Evolutionary conservation across 345 rosid species (phyloP).

Genomic region (Melaleuca alternifolia): DNA sequence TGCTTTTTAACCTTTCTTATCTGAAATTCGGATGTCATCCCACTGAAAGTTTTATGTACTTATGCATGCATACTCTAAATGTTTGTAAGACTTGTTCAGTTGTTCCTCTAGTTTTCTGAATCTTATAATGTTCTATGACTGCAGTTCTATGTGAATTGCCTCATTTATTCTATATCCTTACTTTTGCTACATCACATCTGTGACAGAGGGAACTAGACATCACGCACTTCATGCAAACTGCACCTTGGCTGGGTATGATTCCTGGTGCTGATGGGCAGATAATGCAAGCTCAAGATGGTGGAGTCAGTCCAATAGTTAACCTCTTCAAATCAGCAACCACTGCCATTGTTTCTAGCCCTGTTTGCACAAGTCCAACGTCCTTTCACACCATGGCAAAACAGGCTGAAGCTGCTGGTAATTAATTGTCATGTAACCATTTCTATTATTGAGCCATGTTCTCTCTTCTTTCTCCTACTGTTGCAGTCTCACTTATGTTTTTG

Average conservation of each 20-base stretch:
- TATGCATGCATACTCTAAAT: not conserved
- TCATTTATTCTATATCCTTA: conserved; percentile 2
- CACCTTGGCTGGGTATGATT: conserved; percentile 89
- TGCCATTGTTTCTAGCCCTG: conserved; percentile 65
- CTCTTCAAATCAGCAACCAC: conserved; percentile 81
- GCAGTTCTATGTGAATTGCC: not conserved
- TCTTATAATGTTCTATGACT: not conserved
- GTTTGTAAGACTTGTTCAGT: not conserved
- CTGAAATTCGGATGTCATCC: not conserved
- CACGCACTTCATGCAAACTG: conserved; percentile 82
- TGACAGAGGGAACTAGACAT: conserved; percentile 84
- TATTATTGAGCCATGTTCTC: not conserved
- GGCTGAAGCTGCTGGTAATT: conserved; percentile 97
- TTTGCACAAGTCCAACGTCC: conserved; percentile 68
- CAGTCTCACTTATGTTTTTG: not conserved
- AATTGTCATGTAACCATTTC: not conserved
- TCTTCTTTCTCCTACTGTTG: not conserved
- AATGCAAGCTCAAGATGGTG: conserved; percentile 67
- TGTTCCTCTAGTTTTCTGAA: not conserved
- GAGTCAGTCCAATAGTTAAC: conserved; percentile 76
- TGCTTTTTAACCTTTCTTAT: conserved; percentile 9
- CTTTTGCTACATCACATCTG: conserved; percentile 6
- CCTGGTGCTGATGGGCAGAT: conserved; percentile 88
- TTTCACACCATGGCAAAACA: conserved; percentile 94
- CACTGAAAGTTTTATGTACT: not conserved